These are phyloP conservation scores for Talaromyces albobiverticillius DNA, from an alignment of 2,329 filamentous ascomycete species.

Conservation along the genomic window DNA sequence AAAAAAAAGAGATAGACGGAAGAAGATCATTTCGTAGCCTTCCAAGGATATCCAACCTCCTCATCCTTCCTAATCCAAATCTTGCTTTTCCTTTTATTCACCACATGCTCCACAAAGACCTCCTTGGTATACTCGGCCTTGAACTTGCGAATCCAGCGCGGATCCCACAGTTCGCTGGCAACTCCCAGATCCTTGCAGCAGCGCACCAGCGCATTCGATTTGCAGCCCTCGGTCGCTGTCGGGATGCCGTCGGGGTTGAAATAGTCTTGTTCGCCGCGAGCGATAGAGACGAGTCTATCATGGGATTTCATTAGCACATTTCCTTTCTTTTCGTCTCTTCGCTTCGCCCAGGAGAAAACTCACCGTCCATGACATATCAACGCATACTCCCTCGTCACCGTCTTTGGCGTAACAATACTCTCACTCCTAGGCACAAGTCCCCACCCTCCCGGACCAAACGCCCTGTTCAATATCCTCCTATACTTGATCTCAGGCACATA, in stretches of 20 bases:
- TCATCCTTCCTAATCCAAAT: conserved; percentile 85
- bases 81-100: conserved; percentile 85
- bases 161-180: conserved; percentile 95
- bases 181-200: conserved; percentile 98
- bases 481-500: conserved; percentile 99
- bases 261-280: conserved; percentile 91
- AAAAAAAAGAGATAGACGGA: not conserved
- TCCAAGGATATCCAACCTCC: conserved; percentile 63
- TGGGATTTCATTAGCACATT: not conserved
- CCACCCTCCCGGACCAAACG: conserved; percentile 95
- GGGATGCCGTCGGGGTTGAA: conserved; percentile 88
- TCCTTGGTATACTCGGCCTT: conserved; percentile 72
- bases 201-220: conserved; percentile 95
- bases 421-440: conserved; percentile 85
- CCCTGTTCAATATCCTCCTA: conserved; percentile 78
- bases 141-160: conserved; percentile 80
- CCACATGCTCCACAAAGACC: conserved; percentile 83
- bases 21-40: conserved; percentile 40
- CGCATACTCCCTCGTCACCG: conserved; percentile 87
- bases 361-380: conserved; percentile 85
- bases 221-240: conserved; percentile 93
- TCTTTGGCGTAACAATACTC: conserved; percentile 75
- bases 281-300: conserved; percentile 79
- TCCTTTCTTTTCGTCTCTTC: not conserved
- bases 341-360: not conserved